Evolutionary conservation across 2,329 filamentous ascomycete genomes (phyloP).

Genomic region (Zasmidium cellare): DNA sequence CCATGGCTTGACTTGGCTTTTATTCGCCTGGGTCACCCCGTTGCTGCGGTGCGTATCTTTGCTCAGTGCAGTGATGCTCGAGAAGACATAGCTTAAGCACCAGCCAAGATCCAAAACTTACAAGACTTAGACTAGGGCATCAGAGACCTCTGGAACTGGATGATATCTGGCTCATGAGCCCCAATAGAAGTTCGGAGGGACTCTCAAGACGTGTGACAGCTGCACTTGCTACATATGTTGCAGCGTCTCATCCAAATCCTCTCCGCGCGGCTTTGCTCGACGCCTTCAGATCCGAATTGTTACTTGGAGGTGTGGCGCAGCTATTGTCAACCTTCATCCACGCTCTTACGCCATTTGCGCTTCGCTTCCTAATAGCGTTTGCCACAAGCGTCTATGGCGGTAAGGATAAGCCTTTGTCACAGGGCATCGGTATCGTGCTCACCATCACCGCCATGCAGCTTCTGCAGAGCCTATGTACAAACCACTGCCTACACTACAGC

Average conservation of each 20-base stretch:
- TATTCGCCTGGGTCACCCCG: neutral
- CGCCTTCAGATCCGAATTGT: constrained; percentile 81
- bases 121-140: constrained; percentile 71
- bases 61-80: neutral
- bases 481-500: constrained; percentile 89
- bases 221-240: constrained; percentile 63
- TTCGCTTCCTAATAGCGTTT: constrained; percentile 85
- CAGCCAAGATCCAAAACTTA: neutral
- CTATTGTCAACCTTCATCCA: constrained; percentile 70
- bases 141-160: constrained; percentile 77
- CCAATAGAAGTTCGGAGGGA: constrained; percentile 68
- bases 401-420: constrained; percentile 64
- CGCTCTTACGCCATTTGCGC: constrained; percentile 79
- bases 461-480: constrained; percentile 74
- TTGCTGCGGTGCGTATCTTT: neutral
- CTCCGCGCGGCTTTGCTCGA: constrained; percentile 82
- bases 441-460: constrained; percentile 86
- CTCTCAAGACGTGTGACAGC: constrained; percentile 66
- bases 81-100: neutral
- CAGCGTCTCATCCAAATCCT: constrained; percentile 59
- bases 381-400: constrained; percentile 72
- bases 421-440: constrained; percentile 78
- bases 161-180: constrained; percentile 89
- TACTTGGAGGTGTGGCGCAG: constrained; percentile 75
- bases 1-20: neutral